Base-by-base conservation (phyloP, 257 asterid genomes). In the Sherardia arvensis region DNA sequence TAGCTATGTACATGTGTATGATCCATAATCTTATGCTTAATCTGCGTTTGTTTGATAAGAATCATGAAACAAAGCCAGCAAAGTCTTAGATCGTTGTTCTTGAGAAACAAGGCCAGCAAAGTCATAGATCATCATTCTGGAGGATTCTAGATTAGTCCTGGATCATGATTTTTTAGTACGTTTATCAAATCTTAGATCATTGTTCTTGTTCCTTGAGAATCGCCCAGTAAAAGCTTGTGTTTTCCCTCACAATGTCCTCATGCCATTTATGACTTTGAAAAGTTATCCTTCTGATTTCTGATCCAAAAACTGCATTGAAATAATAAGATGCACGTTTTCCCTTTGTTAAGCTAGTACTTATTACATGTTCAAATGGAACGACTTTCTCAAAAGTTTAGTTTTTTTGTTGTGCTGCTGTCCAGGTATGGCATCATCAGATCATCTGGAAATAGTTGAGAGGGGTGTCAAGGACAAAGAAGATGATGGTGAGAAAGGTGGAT, bases 401-500 rank as follows among this genome's bases (percentile, higher is more conserved):
- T 33, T 43, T 17, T 23, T 55, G 33, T 32, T 10, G 2, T 20
- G 36, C 45, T 27, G 32, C 38, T 64, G 53, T 32, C 59, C 70
- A 80, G 87, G 76, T 72, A 91, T 91, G 97, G 80, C 90, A 18
- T 82, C 94, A 15, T 61, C 70, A 59, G 93, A 81, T 43, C 70
- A 78, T 8, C 76, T 87, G 0, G 82, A 83, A 66, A 80, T 73
- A 22, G 76, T 62, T 27, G 88, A 81, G 57, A 83, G 88, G 79
- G 83, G 34, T 54, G 73, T 71, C 30, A 71, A 71, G 69, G 86
- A 83, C 58, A 77, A 80, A 47, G 90, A 82, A 7, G 94, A 82
- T 22, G 84, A 79, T n/a, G 90, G 80, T 65, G 87, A 81, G n/a
- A 71, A 77, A 68, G 87, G 90, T 49, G 97, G 97, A 27, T 89